These are phyloP conservation scores for Chiua sp. DNA, from an alignment of 1,284 basidiomycete species.

Conservation along the genomic window DNA sequence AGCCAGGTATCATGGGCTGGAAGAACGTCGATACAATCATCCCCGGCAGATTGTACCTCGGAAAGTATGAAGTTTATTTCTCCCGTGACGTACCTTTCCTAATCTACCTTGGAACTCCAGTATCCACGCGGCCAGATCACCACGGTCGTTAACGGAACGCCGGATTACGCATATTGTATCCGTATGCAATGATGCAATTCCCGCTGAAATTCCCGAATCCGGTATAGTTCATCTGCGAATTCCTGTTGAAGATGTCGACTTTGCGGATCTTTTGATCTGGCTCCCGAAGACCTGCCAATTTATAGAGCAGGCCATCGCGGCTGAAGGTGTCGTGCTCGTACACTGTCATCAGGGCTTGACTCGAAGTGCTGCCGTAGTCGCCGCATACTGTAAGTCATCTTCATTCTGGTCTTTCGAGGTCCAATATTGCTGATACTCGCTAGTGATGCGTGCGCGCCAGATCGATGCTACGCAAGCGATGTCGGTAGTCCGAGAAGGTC, in stretches of 20 bases:
- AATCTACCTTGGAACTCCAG: slow-evolving; percentile 44
- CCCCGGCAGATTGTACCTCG: slow-evolving; percentile 70
- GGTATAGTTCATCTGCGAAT: slow-evolving; percentile 75
- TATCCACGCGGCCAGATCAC: slow-evolving; percentile 72
- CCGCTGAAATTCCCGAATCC: slow-evolving; percentile 74
- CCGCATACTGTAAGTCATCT: slow-evolving; percentile 72
- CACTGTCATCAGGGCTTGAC: slow-evolving; percentile 87
- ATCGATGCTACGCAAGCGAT: slow-evolving; percentile 65
- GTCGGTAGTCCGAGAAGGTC: slow-evolving; percentile 65
- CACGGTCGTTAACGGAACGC: slow-evolving; percentile 74
- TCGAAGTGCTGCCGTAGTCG: slow-evolving; percentile 81
- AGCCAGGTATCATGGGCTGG: slow-evolving; percentile 59
- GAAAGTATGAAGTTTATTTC: slow-evolving; percentile 61
- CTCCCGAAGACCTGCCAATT: slow-evolving; percentile 80
- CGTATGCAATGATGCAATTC: slow-evolving; percentile 73
- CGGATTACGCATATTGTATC: slow-evolving; percentile 80
- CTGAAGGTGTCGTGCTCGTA: slow-evolving; percentile 79
- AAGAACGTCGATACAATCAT: slow-evolving; percentile 77
- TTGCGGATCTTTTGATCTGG: slow-evolving; percentile 81
- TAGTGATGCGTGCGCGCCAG: slow-evolving; percentile 77
- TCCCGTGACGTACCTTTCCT: slow-evolving; percentile 28
- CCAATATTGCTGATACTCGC: slow-evolving; percentile 12
- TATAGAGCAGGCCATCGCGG: slow-evolving; percentile 73
- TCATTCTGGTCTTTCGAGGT: background rate
- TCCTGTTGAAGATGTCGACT: slow-evolving; percentile 80